Evolutionary conservation across 2,329 filamentous ascomycete genomes (phyloP), one percentile per base, ranked within the genome.

Genomic region (Beauveria brongniartii): DNA sequence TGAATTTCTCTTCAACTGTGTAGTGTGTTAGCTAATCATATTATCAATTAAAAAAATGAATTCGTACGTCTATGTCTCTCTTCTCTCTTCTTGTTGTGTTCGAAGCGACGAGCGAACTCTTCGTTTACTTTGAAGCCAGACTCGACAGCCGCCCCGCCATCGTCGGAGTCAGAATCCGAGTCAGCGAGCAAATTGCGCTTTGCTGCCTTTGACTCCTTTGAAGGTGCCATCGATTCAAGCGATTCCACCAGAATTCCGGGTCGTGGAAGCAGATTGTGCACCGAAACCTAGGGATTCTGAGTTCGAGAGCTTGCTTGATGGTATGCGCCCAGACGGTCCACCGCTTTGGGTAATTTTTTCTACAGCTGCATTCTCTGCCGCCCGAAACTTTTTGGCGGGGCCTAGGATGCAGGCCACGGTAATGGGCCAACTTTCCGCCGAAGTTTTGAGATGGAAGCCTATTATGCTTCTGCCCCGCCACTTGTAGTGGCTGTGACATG

Each of bases 31-130:
- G 64, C 24, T 43, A 26, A 16, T 26, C 7, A 3, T 16, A 10
- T 18, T 50, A 6, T 73, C 66, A 73, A 69, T 48, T 41, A 16
- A 5, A 7, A 5, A 8, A 1, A 10, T 22, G 8, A 8, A 30
- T 37, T 5, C 84, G 68, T 69, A 89, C 87, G 73, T 70, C 83
- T 82, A 18, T 92, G 87, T 65, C 86, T 78, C 72, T 99, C 94
- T 71, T 96, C 92, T 62, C 93, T 85, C 78, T 96, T 96, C 79
- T 97, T 97, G 77, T 99, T 99, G 77, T 97, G 83, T 74, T 99
- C 94, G 68, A 96, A 97, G 46, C 91, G 83, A 67, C 84, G 85
- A 48, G 94, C 94, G 73, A 88, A 99, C 57, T 95, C 91, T 72
- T 92, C 81, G 74, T 99, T 97, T 74, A 99, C 87, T 72, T 89